These are phyloP conservation scores for Irpex sp. DNA, from an alignment of 1,284 basidiomycete genomes.

Conservation along the genomic window DNA sequence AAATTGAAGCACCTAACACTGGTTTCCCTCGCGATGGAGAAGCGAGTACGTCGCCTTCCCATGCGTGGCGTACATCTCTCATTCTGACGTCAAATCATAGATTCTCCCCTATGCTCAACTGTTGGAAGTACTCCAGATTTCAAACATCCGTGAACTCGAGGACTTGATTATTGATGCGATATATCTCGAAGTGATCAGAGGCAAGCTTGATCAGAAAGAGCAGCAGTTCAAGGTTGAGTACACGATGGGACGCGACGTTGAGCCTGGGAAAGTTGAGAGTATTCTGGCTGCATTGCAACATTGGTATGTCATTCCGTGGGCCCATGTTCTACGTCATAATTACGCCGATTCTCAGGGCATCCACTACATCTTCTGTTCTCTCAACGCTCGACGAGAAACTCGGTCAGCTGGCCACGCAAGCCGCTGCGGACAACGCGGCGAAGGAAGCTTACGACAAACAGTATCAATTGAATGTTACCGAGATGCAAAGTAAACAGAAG, in stretches of 20 bases:
- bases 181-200: conserved; percentile 84
- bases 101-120: conserved; percentile 73
- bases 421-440: conserved; percentile 31
- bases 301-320: conserved; percentile 52
- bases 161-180: conserved; percentile 95
- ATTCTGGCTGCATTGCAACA: conserved; percentile 61
- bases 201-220: conserved; percentile 89
- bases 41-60: conserved; percentile 52
- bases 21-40: conserved; percentile 72
- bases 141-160: conserved; percentile 81
- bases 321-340: not conserved
- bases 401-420: conserved; percentile 37
- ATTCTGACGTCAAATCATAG: conserved; percentile 32
- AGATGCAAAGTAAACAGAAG: conserved; percentile 51
- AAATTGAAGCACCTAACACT: conserved; percentile 94
- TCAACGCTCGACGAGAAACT: conserved; percentile 57
- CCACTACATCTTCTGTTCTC: conserved; percentile 63
- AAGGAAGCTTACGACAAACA: conserved; percentile 37
- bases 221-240: conserved; percentile 87
- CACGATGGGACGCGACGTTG: conserved; percentile 86
- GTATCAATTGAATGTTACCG: conserved; percentile 50
- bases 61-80: not conserved
- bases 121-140: conserved; percentile 64
- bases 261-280: conserved; percentile 58
- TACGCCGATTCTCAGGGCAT: conserved; percentile 48